A percentile compares a stretch with the other conserved stretches of the same genome.
These are phyloP conservation scores for Candida ortonii DNA, from an alignment of 805 yeast species.

Conservation along the genomic window DNA sequence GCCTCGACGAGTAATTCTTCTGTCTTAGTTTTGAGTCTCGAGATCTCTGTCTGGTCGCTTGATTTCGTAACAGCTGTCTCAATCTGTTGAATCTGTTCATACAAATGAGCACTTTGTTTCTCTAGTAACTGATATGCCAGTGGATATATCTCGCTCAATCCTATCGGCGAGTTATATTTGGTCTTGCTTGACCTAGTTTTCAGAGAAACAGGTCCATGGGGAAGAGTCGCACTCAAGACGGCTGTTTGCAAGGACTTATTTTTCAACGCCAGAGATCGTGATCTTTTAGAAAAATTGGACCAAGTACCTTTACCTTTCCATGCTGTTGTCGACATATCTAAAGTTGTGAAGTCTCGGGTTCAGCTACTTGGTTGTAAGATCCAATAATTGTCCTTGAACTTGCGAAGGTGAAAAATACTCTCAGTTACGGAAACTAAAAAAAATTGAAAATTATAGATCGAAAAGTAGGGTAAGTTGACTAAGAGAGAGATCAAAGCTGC, in stretches of 20 bases:
- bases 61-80: constrained; percentile 29
- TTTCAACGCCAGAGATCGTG: constrained; percentile 31
- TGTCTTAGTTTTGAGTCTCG: constrained; percentile 19
- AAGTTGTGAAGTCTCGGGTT: too few relatives aligned
- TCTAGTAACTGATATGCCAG: constrained; percentile 58
- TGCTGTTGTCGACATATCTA: too few relatives aligned
- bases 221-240: constrained; percentile 31
- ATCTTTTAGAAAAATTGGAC: constrained; percentile 35
- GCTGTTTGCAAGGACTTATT: constrained; percentile 28
- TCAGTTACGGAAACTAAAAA: too few relatives aligned
- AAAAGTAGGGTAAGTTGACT: too few relatives aligned
- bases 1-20: constrained; percentile 50
- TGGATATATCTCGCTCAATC: constrained; percentile 70
- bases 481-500: too few relatives aligned
- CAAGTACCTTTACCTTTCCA: constrained; percentile 38
- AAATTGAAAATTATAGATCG: too few relatives aligned
- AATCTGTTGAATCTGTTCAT: constrained; percentile 38
- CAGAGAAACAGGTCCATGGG: constrained; percentile 54
- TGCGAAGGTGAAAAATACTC: too few relatives aligned
- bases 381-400: too few relatives aligned
- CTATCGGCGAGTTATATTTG: constrained; percentile 65
- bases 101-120: constrained; percentile 42
- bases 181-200: constrained; percentile 40
- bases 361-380: too few relatives aligned
- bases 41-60: constrained; percentile 21